Percentiles rank a stretch among this genome's conserved stretches.
These are phyloP conservation scores for Cocos nucifera DNA, from an alignment of 176 grass and related monocot genomes.

Conservation along the genomic window DNA sequence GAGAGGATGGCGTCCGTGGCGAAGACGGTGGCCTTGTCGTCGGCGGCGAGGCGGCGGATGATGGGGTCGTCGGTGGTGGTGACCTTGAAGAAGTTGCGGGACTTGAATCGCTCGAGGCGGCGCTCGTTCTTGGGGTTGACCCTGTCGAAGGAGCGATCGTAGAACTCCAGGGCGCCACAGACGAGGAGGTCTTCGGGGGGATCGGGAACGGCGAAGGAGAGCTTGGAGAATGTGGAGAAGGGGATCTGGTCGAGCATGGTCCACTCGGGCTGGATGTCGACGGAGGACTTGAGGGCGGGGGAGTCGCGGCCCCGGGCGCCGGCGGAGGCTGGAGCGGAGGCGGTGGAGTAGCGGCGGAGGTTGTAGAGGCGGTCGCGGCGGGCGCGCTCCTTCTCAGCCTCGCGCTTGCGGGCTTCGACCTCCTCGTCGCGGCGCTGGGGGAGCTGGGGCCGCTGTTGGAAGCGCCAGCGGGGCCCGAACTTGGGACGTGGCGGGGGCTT, in stretches of 20 bases:
- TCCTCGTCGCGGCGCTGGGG: slow-evolving; percentile 9
- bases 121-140: slow-evolving; percentile 15
- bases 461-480: slow-evolving; percentile 10
- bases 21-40: slow-evolving; percentile 10
- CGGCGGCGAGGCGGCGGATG: slow-evolving; percentile 6
- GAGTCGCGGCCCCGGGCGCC: background rate
- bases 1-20: slow-evolving; percentile 9
- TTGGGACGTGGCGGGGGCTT: slow-evolving; percentile 5
- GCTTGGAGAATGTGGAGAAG: slow-evolving; percentile 11
- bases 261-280: slow-evolving; percentile 13
- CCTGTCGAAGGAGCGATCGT: slow-evolving; percentile 7
- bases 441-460: slow-evolving; percentile 10
- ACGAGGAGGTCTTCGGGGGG: slow-evolving; percentile 8
- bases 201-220: slow-evolving; percentile 7
- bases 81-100: slow-evolving; percentile 15
- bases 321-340: background rate
- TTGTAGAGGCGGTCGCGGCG: slow-evolving; percentile 10
- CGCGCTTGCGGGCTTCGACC: slow-evolving; percentile 8
- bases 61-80: slow-evolving; percentile 10
- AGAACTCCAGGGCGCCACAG: slow-evolving; percentile 10
- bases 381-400: slow-evolving; percentile 13
- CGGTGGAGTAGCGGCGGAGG: background rate
- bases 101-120: slow-evolving; percentile 7
- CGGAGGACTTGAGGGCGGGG: slow-evolving; percentile 1
- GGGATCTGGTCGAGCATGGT: slow-evolving; percentile 13